Conservation (phyloP, 768 basidiomycete species). For the Tricholoma flavovirens region DNA sequence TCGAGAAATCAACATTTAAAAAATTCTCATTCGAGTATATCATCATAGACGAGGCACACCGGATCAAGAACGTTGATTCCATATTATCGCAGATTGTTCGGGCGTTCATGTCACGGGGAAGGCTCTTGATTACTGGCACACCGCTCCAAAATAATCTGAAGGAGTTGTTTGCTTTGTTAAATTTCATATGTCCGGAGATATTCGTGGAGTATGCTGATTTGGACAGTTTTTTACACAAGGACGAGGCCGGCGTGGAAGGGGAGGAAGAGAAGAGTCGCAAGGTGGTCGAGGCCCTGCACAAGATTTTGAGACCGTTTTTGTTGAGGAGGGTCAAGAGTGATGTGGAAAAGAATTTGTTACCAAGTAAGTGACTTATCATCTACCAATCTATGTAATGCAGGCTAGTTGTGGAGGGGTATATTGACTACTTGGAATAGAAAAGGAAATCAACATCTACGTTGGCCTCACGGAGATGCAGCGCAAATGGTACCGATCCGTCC, state of each 20-base stretch:
- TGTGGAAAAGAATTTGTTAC: conserved; percentile 92
- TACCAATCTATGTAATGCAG: not conserved
- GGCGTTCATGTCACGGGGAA: conserved; percentile 79
- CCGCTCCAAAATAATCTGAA: conserved; percentile 96
- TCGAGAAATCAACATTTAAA: conserved; percentile 88
- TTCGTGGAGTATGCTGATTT: conserved; percentile 89
- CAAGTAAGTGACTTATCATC: conserved; percentile 48
- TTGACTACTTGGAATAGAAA: conserved; percentile 48
- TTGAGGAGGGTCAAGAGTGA: conserved; percentile 92
- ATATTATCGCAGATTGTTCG: conserved; percentile 93
- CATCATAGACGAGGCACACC: conserved; percentile 96
- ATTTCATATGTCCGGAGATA: conserved; percentile 96
- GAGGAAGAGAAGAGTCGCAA: conserved; percentile 86
- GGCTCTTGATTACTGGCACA: conserved; percentile 94
- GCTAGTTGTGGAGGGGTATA: conserved; percentile 3
- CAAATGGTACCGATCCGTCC: conserved; percentile 93
- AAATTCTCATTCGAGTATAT: conserved; percentile 98
- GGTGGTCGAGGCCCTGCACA: conserved; percentile 95
- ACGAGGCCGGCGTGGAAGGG: conserved; percentile 55
- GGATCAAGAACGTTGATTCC: conserved; percentile 98
- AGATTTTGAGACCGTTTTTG: conserved; percentile 92
- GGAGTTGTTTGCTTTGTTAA: conserved; percentile 86
- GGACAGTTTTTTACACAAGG: conserved; percentile 91
- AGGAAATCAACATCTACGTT: conserved; percentile 98
- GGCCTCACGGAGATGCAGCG: conserved; percentile 96